phyloP scores from a whole-genome alignment of 176 grass and related monocot species.

The Chrysopogon serrulatus region DNA sequence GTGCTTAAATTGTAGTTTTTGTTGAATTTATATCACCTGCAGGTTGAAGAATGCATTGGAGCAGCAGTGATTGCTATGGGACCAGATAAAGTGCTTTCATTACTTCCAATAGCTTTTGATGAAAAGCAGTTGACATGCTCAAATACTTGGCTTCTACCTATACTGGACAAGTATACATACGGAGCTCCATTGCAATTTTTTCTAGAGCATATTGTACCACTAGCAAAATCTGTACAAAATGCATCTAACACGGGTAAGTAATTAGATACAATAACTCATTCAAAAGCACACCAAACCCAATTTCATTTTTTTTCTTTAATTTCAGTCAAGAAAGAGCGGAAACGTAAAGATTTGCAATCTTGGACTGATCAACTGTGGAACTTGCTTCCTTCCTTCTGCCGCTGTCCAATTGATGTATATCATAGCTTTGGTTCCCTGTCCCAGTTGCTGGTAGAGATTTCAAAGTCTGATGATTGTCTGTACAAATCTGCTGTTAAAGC shows the following conservation, averaged over 20 bases:
- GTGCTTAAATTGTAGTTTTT: neutral
- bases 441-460: constrained; percentile 59
- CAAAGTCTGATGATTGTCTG: constrained; percentile 46
- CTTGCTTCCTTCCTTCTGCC: constrained; percentile 91
- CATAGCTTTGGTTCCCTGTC: constrained; percentile 60
- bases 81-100: constrained; percentile 65
- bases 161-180: constrained; percentile 74
- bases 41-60: constrained; percentile 85
- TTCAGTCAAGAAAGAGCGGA: constrained; percentile 63
- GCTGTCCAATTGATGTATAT: constrained; percentile 54
- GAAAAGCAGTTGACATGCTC: constrained; percentile 56
- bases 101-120: constrained; percentile 70
- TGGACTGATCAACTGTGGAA: constrained; percentile 63
- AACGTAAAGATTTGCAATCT: constrained; percentile 39
- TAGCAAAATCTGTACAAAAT: constrained; percentile 60
- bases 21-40: constrained; percentile 24
- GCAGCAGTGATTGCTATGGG: constrained; percentile 79
- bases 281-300: neutral
- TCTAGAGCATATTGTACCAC: constrained; percentile 62
- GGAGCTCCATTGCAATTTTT: constrained; percentile 61
- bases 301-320: constrained; percentile 33
- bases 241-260: constrained; percentile 50
- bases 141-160: constrained; percentile 87
- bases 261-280: constrained; percentile 13
- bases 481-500: constrained; percentile 62